These are phyloP conservation scores for Toxicodendron radicans DNA, from an alignment of 345 rosid species.

Conservation along the genomic window DNA sequence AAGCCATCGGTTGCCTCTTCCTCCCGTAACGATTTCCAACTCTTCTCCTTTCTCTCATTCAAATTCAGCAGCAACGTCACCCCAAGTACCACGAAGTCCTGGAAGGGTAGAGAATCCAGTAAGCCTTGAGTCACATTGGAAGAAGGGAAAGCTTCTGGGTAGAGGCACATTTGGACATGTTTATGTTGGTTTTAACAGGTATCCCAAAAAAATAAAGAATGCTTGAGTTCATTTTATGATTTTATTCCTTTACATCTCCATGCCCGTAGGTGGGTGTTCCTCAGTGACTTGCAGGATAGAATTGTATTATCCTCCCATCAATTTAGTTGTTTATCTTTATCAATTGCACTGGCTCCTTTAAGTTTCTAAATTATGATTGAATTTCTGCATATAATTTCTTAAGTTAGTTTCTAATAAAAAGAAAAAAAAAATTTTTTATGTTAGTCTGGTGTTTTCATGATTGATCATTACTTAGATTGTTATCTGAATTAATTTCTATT, in stretches of 20 bases:
- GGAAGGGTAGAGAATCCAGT: slow-evolving; percentile 63
- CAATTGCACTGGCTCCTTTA: not conserved
- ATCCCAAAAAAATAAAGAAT: slow-evolving; percentile 6
- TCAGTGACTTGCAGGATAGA: not conserved
- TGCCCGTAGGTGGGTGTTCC: not conserved
- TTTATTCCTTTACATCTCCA: not conserved
- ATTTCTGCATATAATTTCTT: slow-evolving; percentile 2
- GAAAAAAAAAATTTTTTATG: too few relatives aligned
- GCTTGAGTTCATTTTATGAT: not conserved
- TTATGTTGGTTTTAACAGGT: slow-evolving; percentile 78
- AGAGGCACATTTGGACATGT: slow-evolving; percentile 88
- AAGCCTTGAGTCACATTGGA: slow-evolving; percentile 64
- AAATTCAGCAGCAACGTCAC: slow-evolving; percentile 72
- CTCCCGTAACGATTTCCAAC: slow-evolving; percentile 50
- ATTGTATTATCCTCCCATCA: not conserved
- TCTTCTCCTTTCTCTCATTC: slow-evolving; percentile 63
- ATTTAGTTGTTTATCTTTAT: slow-evolving; percentile 10
- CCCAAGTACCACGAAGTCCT: slow-evolving; percentile 75
- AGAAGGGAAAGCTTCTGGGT: slow-evolving; percentile 73
- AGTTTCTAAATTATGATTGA: not conserved
- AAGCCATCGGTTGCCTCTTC: slow-evolving; percentile 69
- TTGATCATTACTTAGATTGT: slow-evolving; percentile 10
- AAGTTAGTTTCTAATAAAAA: not conserved
- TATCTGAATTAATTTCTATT: slow-evolving; percentile 14
- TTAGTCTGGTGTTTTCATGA: not conserved